Evolutionary conservation across 352 stramenopile species (phyloP).

Genomic region (Globisporangium iwayamae): DNA sequence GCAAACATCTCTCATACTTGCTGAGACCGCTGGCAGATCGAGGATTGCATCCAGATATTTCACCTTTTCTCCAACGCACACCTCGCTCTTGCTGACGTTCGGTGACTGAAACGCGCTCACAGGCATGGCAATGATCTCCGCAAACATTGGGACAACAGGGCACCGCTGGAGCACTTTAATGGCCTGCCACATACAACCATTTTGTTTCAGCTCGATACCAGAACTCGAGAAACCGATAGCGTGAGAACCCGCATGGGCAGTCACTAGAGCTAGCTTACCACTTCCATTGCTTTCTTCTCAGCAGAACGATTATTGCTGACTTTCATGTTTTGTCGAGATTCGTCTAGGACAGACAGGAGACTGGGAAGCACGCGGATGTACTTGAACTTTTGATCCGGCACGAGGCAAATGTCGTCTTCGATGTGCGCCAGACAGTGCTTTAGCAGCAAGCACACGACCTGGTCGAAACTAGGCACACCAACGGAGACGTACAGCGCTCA

Average conservation of each 20-base stretch:
- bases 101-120: slow-evolving; percentile 20
- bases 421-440: slow-evolving; percentile 46
- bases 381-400: slow-evolving; percentile 42
- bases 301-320: slow-evolving; percentile 24
- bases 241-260: background rate
- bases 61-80: background rate
- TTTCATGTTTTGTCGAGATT: slow-evolving; percentile 19
- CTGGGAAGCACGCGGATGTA: slow-evolving; percentile 48
- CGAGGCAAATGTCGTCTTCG: slow-evolving; percentile 31
- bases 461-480: slow-evolving; percentile 40
- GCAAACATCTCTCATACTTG: slow-evolving; percentile 27
- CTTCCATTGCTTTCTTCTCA: slow-evolving; percentile 54
- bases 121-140: slow-evolving; percentile 44
- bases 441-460: slow-evolving; percentile 56
- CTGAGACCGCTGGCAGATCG: slow-evolving; percentile 26
- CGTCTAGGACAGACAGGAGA: slow-evolving; percentile 46
- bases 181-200: slow-evolving; percentile 21
- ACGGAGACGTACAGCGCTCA: background rate
- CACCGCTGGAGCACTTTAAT: slow-evolving; percentile 37
- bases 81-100: slow-evolving; percentile 22
- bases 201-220: background rate
- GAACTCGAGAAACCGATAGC: background rate
- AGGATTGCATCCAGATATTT: slow-evolving; percentile 28
- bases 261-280: slow-evolving; percentile 26
- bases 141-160: slow-evolving; percentile 47